Evolutionary conservation across 2,329 filamentous ascomycete genomes (phyloP).

Genomic region (Immersiporthe knoxdaviesiana): DNA sequence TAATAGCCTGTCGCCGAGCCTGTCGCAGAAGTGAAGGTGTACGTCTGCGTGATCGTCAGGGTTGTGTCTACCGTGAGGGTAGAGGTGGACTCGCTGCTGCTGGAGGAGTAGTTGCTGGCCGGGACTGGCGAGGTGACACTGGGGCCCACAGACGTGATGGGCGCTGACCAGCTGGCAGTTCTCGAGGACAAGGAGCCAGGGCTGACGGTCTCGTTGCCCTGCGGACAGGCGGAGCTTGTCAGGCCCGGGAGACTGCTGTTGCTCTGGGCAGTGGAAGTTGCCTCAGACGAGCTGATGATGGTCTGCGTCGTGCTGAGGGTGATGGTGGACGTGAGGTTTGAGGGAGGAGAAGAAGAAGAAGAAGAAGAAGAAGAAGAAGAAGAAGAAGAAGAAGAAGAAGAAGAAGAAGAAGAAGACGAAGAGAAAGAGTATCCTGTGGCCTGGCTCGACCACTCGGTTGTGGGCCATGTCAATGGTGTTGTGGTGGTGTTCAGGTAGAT

Average conservation of each 20-base stretch:
- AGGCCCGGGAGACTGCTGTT: slow-evolving; percentile 4
- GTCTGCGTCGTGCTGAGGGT: slow-evolving; percentile 1
- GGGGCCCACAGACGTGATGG: background rate
- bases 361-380: background rate
- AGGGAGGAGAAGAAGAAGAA: background rate
- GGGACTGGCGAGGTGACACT: background rate
- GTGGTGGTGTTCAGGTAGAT: slow-evolving; percentile 20
- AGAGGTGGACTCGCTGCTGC: background rate
- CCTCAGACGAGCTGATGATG: background rate
- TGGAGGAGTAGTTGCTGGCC: slow-evolving; percentile 1
- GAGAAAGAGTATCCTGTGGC: slow-evolving; percentile 14
- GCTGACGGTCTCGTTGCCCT: slow-evolving; percentile 8
- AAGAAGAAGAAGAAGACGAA: background rate
- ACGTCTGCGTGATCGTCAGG: slow-evolving; percentile 15
- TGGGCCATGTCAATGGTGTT: slow-evolving; percentile 24
- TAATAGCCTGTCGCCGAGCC: background rate
- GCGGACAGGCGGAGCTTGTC: slow-evolving; percentile 2
- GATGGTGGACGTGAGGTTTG: background rate
- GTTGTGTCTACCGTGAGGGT: slow-evolving; percentile 11
- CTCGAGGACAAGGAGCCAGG: slow-evolving; percentile 1
- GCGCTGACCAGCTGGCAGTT: slow-evolving; percentile 3
- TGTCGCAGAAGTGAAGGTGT: background rate
- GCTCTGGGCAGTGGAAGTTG: background rate
- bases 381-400: background rate
- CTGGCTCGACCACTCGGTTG: slow-evolving; percentile 20